Evolutionary conservation across 768 basidiomycete genomes (phyloP), one percentile per base, ranked within the genome.

Genomic region (Leccinum longicurvipes): DNA sequence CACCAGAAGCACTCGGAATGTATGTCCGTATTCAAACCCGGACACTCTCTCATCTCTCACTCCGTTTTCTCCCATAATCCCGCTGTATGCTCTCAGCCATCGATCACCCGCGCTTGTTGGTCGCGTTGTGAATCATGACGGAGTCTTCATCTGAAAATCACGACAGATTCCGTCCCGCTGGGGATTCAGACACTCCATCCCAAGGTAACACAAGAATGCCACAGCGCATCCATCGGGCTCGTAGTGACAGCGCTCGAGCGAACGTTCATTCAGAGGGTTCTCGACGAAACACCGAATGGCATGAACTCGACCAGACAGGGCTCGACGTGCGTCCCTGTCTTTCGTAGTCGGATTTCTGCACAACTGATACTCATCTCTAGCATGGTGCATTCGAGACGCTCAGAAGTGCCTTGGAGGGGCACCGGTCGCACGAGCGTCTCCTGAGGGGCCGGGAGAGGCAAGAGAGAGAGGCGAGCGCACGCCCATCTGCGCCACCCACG

Each of bases 201-300:
- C 51, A 62, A 3, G 52, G 52, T 15, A 79, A 77, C 5, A 64
- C 65, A n/a, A 77, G 77, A 58, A 79, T 79, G 2, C 79, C 79
- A 2, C 76, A 78, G 23, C 80, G 77, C 47, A 79, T 84, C 3
- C 82, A 83, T 58, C 82, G 82, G 82, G 69, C 75, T 12, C 70
- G 72, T 49, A 59, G 59, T 24, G 63, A 67, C n/a, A 63, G 67
- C 8, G 57, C 60, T 32, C 59, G 62, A 49, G 17, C 32, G 8
- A 46, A 49, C 31, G 23, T 19, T 2, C 28, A 50, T 10, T n/a
- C 42, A 21, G 53, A 48, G 2, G 7, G 39, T 19, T 53, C 63
- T 23, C 61, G 34, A 28, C 23, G 31, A 29, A 62, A 58, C 21
- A 59, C 67, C 34, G 17, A n/a, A 17, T 36, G 34, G n/a, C 77